Conservation (phyloP, 169 alveolate genomes). For the Plasmodium malariae region DNA sequence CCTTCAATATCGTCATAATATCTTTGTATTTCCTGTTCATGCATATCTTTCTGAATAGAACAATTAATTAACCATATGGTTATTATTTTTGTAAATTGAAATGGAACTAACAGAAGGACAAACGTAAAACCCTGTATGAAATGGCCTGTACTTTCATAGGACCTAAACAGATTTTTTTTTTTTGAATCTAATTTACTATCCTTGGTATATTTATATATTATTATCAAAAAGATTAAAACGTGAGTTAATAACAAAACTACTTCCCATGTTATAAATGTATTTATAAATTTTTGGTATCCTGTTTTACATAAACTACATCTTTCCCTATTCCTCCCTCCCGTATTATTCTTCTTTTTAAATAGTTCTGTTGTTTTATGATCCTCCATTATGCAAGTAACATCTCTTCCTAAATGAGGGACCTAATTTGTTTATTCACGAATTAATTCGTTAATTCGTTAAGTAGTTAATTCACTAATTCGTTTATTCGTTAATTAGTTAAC, state of each 20-base stretch:
- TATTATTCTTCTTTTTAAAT: neutral
- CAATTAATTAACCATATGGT: slow-evolving; percentile 2
- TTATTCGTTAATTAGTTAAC: no score
- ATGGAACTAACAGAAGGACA: slow-evolving; percentile 47
- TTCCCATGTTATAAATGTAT: slow-evolving; percentile 46
- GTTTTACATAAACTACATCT: slow-evolving; percentile 18
- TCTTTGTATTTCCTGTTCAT: neutral
- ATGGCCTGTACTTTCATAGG: slow-evolving; percentile 42
- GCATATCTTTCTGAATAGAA: neutral
- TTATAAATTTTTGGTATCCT: slow-evolving; percentile 8
- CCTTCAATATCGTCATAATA: neutral
- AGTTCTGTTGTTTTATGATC: slow-evolving; percentile 28
- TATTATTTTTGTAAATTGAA: slow-evolving; percentile 25
- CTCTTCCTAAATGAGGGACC: no score
- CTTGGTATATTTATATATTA: slow-evolving; percentile 23
- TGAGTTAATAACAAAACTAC: slow-evolving; percentile 19
- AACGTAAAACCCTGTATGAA: slow-evolving; percentile 36
- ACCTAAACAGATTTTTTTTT: slow-evolving; percentile 15
- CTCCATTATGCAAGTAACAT: slow-evolving; percentile 27
- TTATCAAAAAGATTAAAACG: slow-evolving; percentile 18
- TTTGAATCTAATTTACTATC: slow-evolving; percentile 3
- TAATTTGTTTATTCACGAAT: no score
- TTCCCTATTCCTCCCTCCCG: neutral
- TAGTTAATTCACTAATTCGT: no score
- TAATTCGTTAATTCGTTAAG: no score